Evolutionary conservation across 352 stramenopile genomes (phyloP).

Genomic region (Phytophthora colocasiae): DNA sequence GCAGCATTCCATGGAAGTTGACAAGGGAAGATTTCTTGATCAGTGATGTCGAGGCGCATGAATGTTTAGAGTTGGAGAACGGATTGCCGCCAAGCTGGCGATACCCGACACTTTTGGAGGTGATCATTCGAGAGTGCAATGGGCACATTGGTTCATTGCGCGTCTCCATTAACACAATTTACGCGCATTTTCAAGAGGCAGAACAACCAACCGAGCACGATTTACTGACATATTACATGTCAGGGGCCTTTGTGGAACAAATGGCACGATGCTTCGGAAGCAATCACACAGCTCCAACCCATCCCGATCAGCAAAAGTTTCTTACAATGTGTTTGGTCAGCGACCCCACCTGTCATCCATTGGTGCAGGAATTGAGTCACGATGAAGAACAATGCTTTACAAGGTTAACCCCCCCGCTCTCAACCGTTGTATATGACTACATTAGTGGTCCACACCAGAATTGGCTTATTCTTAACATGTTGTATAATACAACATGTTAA

Average conservation of each 20-base stretch:
- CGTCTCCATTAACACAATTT: slow-evolving; percentile 10
- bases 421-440: too few relatives aligned
- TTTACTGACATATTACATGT: slow-evolving; percentile 12
- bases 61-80: slow-evolving; percentile 10
- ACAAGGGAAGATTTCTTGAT: slow-evolving; percentile 26
- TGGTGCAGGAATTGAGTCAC: not conserved
- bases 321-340: not conserved
- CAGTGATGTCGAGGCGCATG: slow-evolving; percentile 16
- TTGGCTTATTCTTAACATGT: too few relatives aligned
- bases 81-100: slow-evolving; percentile 5
- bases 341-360: not conserved
- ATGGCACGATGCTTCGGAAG: slow-evolving; percentile 5
- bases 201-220: slow-evolving; percentile 6
- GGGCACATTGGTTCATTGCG: slow-evolving; percentile 25
- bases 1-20: slow-evolving; percentile 14
- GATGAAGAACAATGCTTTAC: slow-evolving; percentile 9
- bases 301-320: not conserved
- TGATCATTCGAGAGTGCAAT: slow-evolving; percentile 31
- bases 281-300: not conserved
- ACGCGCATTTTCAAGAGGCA: not conserved
- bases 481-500: too few relatives aligned
- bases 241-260: slow-evolving; percentile 1
- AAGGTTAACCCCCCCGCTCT: too few relatives aligned
- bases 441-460: too few relatives aligned
- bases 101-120: slow-evolving; percentile 13